Evolutionary conservation across 306 rosid species (phyloP), one percentile per base, ranked within the genome.

Genomic region (Cicer bijugum): DNA sequence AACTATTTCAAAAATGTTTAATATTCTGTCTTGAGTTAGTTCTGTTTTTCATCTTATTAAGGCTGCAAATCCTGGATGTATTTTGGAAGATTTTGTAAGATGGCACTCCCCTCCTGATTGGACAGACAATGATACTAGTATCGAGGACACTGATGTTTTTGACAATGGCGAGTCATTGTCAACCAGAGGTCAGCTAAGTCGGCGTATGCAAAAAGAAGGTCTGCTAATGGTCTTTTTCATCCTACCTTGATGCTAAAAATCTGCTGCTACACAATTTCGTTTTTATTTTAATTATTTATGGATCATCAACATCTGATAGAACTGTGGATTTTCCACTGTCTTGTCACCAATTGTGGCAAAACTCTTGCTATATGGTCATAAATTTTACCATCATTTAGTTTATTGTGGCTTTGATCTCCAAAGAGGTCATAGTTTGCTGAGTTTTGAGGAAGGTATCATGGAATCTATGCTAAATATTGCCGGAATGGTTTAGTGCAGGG

Each of bases 31-130:
- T 35, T 66, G 73, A 78, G 71, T 57, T 60, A 53, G 37, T 57
- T 68, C 55, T 80, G 78, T 74, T 64, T 60, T 59, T 74, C 72
- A 43, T 67, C 50, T 28, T 80, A 61, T 60, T 67, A 83, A 95
- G 99, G 97, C 96, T 72, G 99, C 99, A 43, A 95, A 95, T 90
- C 99, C 99, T 82, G 99, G 99, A 75, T 95, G 99, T 86, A 92
- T 95, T 82, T 86, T 95, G 88, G 97, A 90, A 81, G 99, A 95
- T 85, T 95, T 95, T 80, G 97, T 95, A 50, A 86, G 99, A 80
- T 95, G 99, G 99, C 92, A 91, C 86, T 95, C 99, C 55, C 99
- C 99, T 81, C 99, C 99, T 79, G 99, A 95, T 75, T 95, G 99
- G 99, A 85, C 90, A 17, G 95, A 88, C 60, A 79, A 71, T 77